These are phyloP conservation scores for Aspergillus cristatus DNA, from an alignment of 495 filamentous ascomycete genomes.

Conservation along the genomic window DNA sequence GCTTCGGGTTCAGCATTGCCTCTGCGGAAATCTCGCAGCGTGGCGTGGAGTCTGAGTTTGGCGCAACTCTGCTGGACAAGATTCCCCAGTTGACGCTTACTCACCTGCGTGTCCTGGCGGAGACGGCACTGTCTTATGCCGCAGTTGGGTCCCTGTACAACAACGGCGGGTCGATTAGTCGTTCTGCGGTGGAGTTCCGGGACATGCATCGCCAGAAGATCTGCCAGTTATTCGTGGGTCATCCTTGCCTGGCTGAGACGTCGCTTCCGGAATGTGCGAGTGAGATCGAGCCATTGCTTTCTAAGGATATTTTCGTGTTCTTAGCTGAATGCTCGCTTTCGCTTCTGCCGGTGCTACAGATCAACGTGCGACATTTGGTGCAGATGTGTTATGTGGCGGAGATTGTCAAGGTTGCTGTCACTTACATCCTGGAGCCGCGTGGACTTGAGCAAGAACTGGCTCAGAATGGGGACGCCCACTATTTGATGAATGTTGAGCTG, in stretches of 20 bases:
- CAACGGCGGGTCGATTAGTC: conserved; percentile 41
- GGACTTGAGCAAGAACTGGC: conserved; percentile 33
- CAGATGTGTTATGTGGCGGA: conserved; percentile 89
- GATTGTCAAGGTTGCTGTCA: conserved; percentile 63
- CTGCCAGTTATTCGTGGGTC: conserved; percentile 62
- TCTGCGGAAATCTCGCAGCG: conserved; percentile 88
- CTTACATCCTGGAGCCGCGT: conserved; percentile 35
- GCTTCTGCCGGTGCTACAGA: conserved; percentile 58
- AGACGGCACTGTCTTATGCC: conserved; percentile 79
- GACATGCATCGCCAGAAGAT: conserved; percentile 64
- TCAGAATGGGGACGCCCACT: conserved; percentile 20
- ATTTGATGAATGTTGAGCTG: conserved; percentile 18
- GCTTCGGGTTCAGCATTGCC: conserved; percentile 82
- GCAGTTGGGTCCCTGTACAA: conserved; percentile 61
- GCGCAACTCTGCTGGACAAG: conserved; percentile 70
- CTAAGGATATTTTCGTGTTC: conserved; percentile 78
- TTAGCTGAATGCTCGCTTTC: conserved; percentile 64
- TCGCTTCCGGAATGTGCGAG: conserved; percentile 35
- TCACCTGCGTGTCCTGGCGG: conserved; percentile 82
- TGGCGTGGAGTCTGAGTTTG: conserved; percentile 67
- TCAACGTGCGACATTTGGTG: conserved; percentile 75
- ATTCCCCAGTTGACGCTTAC: conserved; percentile 74
- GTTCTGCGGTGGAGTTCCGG: conserved; percentile 56
- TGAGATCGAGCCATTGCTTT: conserved; percentile 57
- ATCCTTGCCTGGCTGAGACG: conserved; percentile 33